Evolutionary conservation across 257 asterid species (phyloP).

Genomic region (Jacaranda copaia): DNA sequence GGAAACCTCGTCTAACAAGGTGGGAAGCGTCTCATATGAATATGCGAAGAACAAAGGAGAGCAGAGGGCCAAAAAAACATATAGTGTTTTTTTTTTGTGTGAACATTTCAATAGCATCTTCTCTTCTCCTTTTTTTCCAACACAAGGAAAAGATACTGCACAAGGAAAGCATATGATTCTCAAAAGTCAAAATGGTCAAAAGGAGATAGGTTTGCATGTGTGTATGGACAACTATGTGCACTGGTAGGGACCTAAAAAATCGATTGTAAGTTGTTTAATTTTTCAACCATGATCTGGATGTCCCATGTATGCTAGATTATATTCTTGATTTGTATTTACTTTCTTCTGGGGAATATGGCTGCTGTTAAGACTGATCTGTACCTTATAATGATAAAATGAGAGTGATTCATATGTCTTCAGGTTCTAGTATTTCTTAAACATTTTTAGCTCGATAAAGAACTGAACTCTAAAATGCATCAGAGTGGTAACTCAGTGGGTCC

Average conservation of each 20-base stretch:
- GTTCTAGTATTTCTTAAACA: not conserved
- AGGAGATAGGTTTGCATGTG: slow-evolving; percentile 32
- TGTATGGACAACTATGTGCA: slow-evolving; percentile 33
- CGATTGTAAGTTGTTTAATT: slow-evolving; percentile 10
- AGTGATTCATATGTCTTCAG: not conserved
- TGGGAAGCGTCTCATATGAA: slow-evolving; percentile 32
- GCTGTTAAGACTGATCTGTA: slow-evolving; percentile 9
- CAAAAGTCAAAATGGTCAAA: slow-evolving; percentile 53
- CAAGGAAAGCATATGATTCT: slow-evolving; percentile 55
- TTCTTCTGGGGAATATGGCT: not conserved
- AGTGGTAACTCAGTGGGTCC: too few species aligned
- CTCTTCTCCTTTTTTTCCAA: slow-evolving; percentile 32
- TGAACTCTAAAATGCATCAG: not conserved
- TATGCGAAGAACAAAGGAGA: slow-evolving; percentile 34
- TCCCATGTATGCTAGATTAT: slow-evolving; percentile 22
- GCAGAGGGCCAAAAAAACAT: slow-evolving; percentile 27
- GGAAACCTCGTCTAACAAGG: slow-evolving; percentile 41
- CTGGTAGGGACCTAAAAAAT: slow-evolving; percentile 34
- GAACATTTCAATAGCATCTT: slow-evolving; percentile 39
- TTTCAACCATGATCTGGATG: slow-evolving; percentile 24
- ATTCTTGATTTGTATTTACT: not conserved
- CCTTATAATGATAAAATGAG: not conserved
- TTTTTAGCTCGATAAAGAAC: not conserved
- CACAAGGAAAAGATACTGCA: slow-evolving; percentile 18
- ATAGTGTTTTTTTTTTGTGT: slow-evolving; percentile 7